Evolutionary conservation across 306 rosid genomes (phyloP), one percentile per base, ranked within the genome.

Genomic region (Ziziphus jujuba): DNA sequence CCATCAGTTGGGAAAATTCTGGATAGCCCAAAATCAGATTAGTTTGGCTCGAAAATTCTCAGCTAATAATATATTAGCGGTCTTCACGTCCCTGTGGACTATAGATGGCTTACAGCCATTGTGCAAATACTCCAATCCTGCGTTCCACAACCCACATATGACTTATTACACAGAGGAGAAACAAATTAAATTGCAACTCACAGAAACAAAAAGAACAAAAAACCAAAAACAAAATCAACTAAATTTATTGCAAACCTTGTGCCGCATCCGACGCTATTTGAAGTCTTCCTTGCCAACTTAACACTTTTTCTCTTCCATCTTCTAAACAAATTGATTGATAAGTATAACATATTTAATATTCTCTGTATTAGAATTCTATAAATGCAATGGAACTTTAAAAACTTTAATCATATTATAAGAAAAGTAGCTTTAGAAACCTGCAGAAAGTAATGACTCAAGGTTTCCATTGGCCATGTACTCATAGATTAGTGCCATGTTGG

Each of bases 121-220:
- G 80, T 82, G 86, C 10, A 82, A 34, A 43, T 82, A 82, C 73
- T 82, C 86, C 68, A 78, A 36, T 52, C 86, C 82, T 81, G 19
- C 56, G 56, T 31, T 73, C 36, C 36, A 36, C 36, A 1, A n/a
- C 1, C 14, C 14, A 47, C 2, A 45, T 16, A 3, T 5, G 3
- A 13, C 16, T 38, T 43, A 25, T 1, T 51, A 22, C n/a, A 22
- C 23, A 20, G 51, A n/a, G 34, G 23, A 3, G 35, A 7, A n/a
- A 24, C 1, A 31, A 21, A n/a, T n/a, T n/a, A n/a, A 3, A 22
- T 12, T 28, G 33, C 2, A 28, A 28, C 33, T 28, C n/a, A n/a
- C n/a, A n/a, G n/a, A n/a, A n/a, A n/a, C n/a, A n/a, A n/a, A n/a
- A n/a, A n/a, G n/a, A n/a, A n/a, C n/a, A n/a, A n/a, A n/a, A 15